These are phyloP conservation scores for Spathaspora sp. DNA, from an alignment of 805 yeast species.

Conservation along the genomic window DNA sequence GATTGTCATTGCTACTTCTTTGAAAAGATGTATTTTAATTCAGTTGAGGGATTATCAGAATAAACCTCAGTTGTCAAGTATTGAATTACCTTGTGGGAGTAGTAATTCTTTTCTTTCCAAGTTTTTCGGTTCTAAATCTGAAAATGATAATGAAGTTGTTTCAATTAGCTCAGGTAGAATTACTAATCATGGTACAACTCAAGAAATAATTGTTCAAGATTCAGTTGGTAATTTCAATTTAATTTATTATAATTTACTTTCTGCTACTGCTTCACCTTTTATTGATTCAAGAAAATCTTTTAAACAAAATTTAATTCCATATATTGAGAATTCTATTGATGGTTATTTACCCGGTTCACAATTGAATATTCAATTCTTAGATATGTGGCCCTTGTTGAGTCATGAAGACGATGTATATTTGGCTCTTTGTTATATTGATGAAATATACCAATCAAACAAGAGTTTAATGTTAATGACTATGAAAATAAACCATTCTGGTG, in stretches of 20 bases:
- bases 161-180: slow-evolving; percentile 54
- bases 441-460: slow-evolving; percentile 15
- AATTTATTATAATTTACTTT: slow-evolving; percentile 23
- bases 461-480: slow-evolving; percentile 51
- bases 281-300: slow-evolving; percentile 23
- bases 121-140: slow-evolving; percentile 1
- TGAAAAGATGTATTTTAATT: slow-evolving; percentile 61
- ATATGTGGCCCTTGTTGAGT: slow-evolving; percentile 47
- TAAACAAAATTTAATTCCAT: slow-evolving; percentile 27
- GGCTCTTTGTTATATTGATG: slow-evolving; percentile 27
- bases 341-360: slow-evolving; percentile 46
- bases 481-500: slow-evolving; percentile 46
- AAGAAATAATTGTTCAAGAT: slow-evolving; percentile 42
- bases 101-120: slow-evolving; percentile 9
- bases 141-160: slow-evolving; percentile 44
- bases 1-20: slow-evolving; percentile 62
- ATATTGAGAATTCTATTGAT: slow-evolving; percentile 29
- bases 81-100: slow-evolving; percentile 20
- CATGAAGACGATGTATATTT: slow-evolving; percentile 38
- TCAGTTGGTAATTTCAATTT: slow-evolving; percentile 39
- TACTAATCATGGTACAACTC: slow-evolving; percentile 45
- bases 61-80: slow-evolving; percentile 44
- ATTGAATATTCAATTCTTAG: slow-evolving; percentile 53
- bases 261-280: slow-evolving; percentile 25
- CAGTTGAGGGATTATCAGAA: slow-evolving; percentile 68